Evolutionary conservation across 305 asterid species (phyloP).

Genomic region (Caryopteris hybrid): DNA sequence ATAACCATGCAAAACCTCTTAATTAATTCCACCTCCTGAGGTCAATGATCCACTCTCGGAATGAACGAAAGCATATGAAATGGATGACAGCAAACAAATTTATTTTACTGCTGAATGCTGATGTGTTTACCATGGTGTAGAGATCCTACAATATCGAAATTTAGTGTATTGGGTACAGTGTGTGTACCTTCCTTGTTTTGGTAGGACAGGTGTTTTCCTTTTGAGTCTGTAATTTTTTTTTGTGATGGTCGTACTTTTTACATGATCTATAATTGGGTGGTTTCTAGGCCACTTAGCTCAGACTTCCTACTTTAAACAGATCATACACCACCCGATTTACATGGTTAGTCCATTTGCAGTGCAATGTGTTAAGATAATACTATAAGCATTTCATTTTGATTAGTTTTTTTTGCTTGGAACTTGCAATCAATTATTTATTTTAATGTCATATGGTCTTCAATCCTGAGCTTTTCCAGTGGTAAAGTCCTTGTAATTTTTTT

Average conservation of each 20-base stretch:
- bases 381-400: background rate
- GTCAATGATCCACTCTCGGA: background rate
- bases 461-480: background rate
- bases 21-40: background rate
- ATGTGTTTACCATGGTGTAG: background rate
- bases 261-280: background rate
- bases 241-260: background rate
- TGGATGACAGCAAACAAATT: background rate
- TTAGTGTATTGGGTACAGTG: background rate
- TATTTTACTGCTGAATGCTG: background rate
- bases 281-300: background rate
- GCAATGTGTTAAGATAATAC: background rate
- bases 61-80: background rate
- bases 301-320: background rate
- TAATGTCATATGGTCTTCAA: background rate
- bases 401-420: background rate
- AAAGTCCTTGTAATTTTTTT: background rate
- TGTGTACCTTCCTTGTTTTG: background rate
- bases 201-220: background rate
- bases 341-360: background rate
- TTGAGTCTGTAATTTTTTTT: background rate
- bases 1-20: constrained; percentile 1
- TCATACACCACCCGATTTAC: background rate
- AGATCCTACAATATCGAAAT: background rate
- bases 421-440: background rate